phyloP scores from a whole-genome alignment of 257 asterid species.

The Fraxinus cuspidata region DNA sequence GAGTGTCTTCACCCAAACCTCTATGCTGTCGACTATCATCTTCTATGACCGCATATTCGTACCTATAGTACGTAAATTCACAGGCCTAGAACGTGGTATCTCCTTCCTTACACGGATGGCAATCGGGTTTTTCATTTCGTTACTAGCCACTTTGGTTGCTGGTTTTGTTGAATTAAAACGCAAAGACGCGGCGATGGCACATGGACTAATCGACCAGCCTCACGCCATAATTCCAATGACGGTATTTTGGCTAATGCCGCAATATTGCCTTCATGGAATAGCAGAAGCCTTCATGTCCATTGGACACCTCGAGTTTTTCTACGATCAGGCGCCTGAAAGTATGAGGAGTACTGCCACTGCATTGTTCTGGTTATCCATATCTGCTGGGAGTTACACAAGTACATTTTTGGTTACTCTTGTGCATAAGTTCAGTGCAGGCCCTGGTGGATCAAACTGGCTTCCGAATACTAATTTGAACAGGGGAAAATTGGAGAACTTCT shows the following conservation, averaged over 20 bases:
- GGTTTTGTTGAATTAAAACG: conserved; percentile 67
- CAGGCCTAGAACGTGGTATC: conserved; percentile 78
- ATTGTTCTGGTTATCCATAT: conserved; percentile 69
- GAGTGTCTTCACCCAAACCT: conserved; percentile 64
- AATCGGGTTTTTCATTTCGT: conserved; percentile 56
- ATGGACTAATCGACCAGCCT: conserved; percentile 51
- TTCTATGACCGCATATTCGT: conserved; percentile 71
- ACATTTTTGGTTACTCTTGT: conserved; percentile 64
- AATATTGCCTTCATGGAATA: conserved; percentile 68
- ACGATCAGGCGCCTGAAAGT: conserved; percentile 92
- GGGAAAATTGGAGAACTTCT: conserved; percentile 79
- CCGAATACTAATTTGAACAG: conserved; percentile 65
- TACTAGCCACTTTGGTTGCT: conserved; percentile 67
- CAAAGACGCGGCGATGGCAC: conserved; percentile 44
- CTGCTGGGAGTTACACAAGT: conserved; percentile 74
- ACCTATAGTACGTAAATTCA: conserved; percentile 54
- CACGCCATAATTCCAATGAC: conserved; percentile 56
- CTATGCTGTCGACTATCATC: conserved; percentile 66
- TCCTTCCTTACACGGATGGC: conserved; percentile 76
- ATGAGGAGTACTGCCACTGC: conserved; percentile 85
- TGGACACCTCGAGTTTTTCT: conserved; percentile 82
- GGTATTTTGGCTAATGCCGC: conserved; percentile 72
- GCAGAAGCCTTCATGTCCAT: conserved; percentile 91
- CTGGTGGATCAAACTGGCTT: conserved; percentile 75
- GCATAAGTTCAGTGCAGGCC: conserved; percentile 48